These are phyloP conservation scores for Barnettozyma sp. DNA, from an alignment of 805 yeast genomes.

Conservation along the genomic window DNA sequence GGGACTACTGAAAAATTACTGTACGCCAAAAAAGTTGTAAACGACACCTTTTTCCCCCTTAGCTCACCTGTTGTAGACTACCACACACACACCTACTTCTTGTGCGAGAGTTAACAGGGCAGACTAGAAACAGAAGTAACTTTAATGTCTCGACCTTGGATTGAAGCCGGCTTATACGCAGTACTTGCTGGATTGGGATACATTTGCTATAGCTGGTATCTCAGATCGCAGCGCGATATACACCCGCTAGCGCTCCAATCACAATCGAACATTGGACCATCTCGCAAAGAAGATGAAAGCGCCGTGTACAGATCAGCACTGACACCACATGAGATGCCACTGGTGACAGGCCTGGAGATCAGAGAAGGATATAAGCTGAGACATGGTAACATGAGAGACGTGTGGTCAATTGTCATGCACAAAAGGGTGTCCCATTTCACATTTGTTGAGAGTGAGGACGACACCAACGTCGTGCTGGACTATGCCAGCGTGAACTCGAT, in stretches of 20 bases:
- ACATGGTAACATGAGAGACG: constrained; percentile 68
- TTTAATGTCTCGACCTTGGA: neutral
- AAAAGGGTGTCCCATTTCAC: constrained; percentile 22
- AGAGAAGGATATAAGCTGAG: constrained; percentile 58
- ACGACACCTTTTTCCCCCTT: too few species aligned
- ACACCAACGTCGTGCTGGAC: too few species aligned
- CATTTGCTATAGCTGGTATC: constrained; percentile 20
- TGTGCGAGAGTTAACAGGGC: too few species aligned
- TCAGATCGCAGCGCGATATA: constrained; percentile 41
- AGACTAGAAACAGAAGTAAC: too few species aligned
- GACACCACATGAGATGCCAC: constrained; percentile 63
- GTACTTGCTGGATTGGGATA: constrained; percentile 30
- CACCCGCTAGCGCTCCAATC: constrained; percentile 48
- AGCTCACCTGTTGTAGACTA: too few species aligned
- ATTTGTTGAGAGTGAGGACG: constrained; percentile 21
- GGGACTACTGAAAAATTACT: too few species aligned
- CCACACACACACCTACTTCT: too few species aligned
- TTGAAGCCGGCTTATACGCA: constrained; percentile 32
- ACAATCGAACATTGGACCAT: constrained; percentile 61
- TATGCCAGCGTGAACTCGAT: constrained; percentile 26
- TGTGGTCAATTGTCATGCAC: constrained; percentile 52
- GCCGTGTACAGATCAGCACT: constrained; percentile 71
- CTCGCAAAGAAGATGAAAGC: constrained; percentile 61
- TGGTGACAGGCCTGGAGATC: constrained; percentile 63
- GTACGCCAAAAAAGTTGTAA: too few species aligned